Base-by-base conservation (phyloP, 1,139 yeast genomes). In the Protomyces arabidopsidicola region DNA sequence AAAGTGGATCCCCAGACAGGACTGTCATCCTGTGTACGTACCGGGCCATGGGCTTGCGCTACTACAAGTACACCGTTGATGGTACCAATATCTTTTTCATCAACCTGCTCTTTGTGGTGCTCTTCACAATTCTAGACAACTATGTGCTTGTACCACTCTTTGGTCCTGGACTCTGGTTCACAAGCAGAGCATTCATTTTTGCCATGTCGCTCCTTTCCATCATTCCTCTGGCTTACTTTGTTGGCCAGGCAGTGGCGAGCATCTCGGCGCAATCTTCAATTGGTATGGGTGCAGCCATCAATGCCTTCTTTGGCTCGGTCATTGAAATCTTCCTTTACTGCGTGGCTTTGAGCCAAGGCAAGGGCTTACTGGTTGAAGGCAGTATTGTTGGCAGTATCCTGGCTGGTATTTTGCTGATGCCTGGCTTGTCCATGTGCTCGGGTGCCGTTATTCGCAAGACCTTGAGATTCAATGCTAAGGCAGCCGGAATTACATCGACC, bases 261-360 rank as follows among this genome's bases (percentile, higher is more conserved):
- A 93, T 93, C 68, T 88, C 97, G 2, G 98, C 98, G 0, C 98
- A 95, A 76, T 90, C 97, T 0, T 91, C 98, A 0, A 93, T 93
- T 98, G 97, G 98, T n/a, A 86, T 93, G 69, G 98, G 98, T 78
- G 98, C 99, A 1, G 97, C 91, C 0, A 90, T 93, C 70, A 93
- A 93, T 75, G 99, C 99, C 0, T 91, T 95, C 71, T 93, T 93
- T 79, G 91, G 98, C 0, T 91, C 98, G 0, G 82, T 95, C 61
- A 98, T 93, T 14, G 99, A 93, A 73, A 89, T 93, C 31, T 93
- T 87, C 74, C 78, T 93, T 60, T 93, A 93, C 73, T 87, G 96
- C 74, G 96, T 93, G 24, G 98, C 99, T 0, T 78, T 93, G 67
- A 80, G 83, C 65, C 96, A 90, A 73, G 82, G 86, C 1, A 93